These are phyloP conservation scores for Pseudogymnoascus sp. DNA, from an alignment of 2,329 filamentous ascomycete species.

Conservation along the genomic window DNA sequence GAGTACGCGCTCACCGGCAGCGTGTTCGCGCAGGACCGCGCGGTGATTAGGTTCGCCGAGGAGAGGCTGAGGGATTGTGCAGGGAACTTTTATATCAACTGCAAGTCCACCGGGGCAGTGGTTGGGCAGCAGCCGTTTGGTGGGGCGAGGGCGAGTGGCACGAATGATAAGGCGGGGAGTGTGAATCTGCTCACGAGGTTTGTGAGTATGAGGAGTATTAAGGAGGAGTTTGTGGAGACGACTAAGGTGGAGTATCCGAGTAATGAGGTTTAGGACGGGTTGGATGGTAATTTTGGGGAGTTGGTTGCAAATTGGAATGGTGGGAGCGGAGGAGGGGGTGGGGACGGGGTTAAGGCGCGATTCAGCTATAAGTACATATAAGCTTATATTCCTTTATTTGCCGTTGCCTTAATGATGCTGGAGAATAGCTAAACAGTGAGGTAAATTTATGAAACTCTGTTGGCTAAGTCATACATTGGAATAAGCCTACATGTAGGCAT, in stretches of 20 bases:
- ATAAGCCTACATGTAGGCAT: no score
- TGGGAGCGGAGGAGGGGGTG: background rate
- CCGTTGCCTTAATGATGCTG: background rate
- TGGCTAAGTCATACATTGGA: no score
- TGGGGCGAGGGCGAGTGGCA: slow-evolving; percentile 58
- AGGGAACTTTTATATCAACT: slow-evolving; percentile 82
- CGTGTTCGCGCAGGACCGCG: slow-evolving; percentile 63
- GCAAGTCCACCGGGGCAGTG: slow-evolving; percentile 68
- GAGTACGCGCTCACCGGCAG: slow-evolving; percentile 73
- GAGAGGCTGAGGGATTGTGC: slow-evolving; percentile 63
- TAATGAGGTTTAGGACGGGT: slow-evolving; percentile 50
- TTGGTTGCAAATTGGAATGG: background rate
- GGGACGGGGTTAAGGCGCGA: background rate
- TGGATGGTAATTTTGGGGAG: background rate
- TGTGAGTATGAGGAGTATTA: slow-evolving; percentile 58
- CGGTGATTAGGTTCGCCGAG: slow-evolving; percentile 58
- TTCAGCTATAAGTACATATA: background rate
- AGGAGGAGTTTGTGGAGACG: slow-evolving; percentile 65
- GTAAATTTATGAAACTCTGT: no score
- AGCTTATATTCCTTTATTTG: background rate
- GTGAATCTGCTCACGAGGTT: slow-evolving; percentile 55
- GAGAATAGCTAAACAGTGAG: background rate
- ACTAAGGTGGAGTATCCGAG: slow-evolving; percentile 60
- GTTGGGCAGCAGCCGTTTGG: slow-evolving; percentile 68
- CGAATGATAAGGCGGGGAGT: slow-evolving; percentile 66